These are phyloP conservation scores for Pythium dissotocum DNA, from an alignment of 352 stramenopile genomes.

Conservation along the genomic window DNA sequence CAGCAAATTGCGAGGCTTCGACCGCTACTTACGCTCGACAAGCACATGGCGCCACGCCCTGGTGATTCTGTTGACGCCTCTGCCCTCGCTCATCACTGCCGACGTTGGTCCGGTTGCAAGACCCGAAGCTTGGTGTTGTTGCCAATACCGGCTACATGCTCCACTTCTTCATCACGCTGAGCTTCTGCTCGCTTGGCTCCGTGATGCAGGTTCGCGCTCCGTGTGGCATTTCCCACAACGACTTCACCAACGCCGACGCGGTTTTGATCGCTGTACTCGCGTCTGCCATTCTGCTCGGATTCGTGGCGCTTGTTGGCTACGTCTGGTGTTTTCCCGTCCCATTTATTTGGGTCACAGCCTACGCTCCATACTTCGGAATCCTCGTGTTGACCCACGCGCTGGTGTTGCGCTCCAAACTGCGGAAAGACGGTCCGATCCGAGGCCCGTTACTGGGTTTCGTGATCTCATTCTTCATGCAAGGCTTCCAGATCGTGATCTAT, in stretches of 20 bases:
- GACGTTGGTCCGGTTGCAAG: slow-evolving; percentile 3
- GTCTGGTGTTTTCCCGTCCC: slow-evolving; percentile 22
- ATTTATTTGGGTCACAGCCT: neutral
- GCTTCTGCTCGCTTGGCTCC: neutral
- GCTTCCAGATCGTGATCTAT: slow-evolving; percentile 17
- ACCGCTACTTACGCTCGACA: neutral
- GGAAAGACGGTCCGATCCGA: neutral
- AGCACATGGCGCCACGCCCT: slow-evolving; percentile 1
- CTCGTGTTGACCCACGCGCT: neutral
- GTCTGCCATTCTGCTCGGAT: neutral
- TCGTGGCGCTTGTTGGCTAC: neutral
- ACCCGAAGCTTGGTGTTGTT: neutral
- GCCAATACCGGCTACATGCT: neutral
- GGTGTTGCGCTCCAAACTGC: neutral
- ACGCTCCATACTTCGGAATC: neutral
- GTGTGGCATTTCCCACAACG: neutral
- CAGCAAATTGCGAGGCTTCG: neutral
- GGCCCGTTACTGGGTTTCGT: neutral
- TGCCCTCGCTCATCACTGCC: slow-evolving; percentile 6
- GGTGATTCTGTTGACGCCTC: slow-evolving; percentile 2
- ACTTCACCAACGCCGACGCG: slow-evolving; percentile 3
- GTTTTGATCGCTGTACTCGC: neutral
- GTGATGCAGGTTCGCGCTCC: slow-evolving; percentile 4
- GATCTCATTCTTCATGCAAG: slow-evolving; percentile 8
- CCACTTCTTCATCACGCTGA: neutral